Conservation (phyloP, 257 asterid genomes). For the Solanum tacnaense region DNA sequence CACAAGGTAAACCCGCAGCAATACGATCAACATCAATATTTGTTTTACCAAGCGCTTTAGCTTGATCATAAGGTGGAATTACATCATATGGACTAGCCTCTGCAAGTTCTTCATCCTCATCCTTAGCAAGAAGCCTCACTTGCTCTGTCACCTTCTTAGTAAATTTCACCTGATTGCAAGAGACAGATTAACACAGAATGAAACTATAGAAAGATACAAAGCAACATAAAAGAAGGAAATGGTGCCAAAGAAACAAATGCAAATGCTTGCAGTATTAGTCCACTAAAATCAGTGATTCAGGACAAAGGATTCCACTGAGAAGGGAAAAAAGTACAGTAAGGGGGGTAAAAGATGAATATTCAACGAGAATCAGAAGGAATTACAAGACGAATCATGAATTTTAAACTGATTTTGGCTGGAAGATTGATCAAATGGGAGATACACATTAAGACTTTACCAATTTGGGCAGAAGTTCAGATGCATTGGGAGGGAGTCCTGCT, state of each 20-base stretch:
- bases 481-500: slow-evolving; percentile 71
- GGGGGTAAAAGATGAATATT: neutral
- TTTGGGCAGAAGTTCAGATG: slow-evolving; percentile 61
- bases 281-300: neutral
- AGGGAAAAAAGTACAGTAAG: neutral
- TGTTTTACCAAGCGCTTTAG: slow-evolving; percentile 97
- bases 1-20: slow-evolving; percentile 98
- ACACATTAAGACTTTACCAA: slow-evolving; percentile 32
- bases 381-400: neutral
- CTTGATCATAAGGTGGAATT: slow-evolving; percentile 94
- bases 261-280: neutral
- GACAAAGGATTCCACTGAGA: neutral
- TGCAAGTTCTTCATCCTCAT: slow-evolving; percentile 79
- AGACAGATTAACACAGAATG: neutral
- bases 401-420: neutral
- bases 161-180: slow-evolving; percentile 45
- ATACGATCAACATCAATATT: slow-evolving; percentile 91
- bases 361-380: neutral
- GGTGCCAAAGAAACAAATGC: neutral
- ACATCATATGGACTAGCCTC: slow-evolving; percentile 60
- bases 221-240: neutral
- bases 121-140: slow-evolving; percentile 76
- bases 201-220: neutral
- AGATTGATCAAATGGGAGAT: neutral
- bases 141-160: slow-evolving; percentile 95